Percentiles rank a stretch among this genome's conserved stretches.
These are phyloP conservation scores for Scheffersomyces quercinus DNA, from an alignment of 1,139 yeast genomes.

Conservation along the genomic window DNA sequence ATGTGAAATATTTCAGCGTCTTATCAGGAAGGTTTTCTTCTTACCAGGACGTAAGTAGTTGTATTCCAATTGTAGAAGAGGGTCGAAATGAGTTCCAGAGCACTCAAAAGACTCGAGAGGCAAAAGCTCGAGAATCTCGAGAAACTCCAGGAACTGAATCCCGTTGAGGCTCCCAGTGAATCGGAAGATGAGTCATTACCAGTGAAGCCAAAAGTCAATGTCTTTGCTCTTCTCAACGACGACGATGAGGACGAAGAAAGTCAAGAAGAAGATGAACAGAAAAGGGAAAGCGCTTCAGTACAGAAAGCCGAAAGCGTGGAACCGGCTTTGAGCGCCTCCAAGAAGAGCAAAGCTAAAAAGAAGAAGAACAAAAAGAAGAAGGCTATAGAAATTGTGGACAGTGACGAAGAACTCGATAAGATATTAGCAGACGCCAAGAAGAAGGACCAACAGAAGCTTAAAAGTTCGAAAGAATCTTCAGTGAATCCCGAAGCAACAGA, in stretches of 20 bases:
- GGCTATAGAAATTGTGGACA: slow-evolving; percentile 16
- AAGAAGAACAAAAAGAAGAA: slow-evolving; percentile 11
- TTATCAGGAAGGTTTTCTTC: too few species aligned
- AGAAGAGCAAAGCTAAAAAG: slow-evolving; percentile 8
- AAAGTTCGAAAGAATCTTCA: neutral
- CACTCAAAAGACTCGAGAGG: slow-evolving; percentile 52
- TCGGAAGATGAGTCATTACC: slow-evolving; percentile 14
- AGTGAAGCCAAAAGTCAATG: slow-evolving; percentile 38
- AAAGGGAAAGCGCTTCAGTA: slow-evolving; percentile 15
- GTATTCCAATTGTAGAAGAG: neutral
- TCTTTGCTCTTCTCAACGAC: slow-evolving; percentile 53
- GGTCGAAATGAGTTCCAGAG: slow-evolving; percentile 64
- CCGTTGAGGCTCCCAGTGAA: slow-evolving; percentile 5
- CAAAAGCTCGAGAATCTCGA: slow-evolving; percentile 39
- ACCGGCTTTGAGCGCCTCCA: slow-evolving; percentile 8
- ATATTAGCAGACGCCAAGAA: slow-evolving; percentile 35
- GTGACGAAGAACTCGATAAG: slow-evolving; percentile 45
- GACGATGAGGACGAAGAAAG: slow-evolving; percentile 37
- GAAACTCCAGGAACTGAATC: slow-evolving; percentile 6
- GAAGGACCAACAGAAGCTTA: slow-evolving; percentile 28
- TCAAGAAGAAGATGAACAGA: slow-evolving; percentile 19
- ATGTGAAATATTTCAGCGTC: too few species aligned
- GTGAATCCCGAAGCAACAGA: slow-evolving; percentile 10
- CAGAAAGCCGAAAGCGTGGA: slow-evolving; percentile 13
- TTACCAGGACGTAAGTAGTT: too few species aligned